Evolutionary conservation across 1,284 basidiomycete species (phyloP).

Genomic region (Sporisorium exsertum): DNA sequence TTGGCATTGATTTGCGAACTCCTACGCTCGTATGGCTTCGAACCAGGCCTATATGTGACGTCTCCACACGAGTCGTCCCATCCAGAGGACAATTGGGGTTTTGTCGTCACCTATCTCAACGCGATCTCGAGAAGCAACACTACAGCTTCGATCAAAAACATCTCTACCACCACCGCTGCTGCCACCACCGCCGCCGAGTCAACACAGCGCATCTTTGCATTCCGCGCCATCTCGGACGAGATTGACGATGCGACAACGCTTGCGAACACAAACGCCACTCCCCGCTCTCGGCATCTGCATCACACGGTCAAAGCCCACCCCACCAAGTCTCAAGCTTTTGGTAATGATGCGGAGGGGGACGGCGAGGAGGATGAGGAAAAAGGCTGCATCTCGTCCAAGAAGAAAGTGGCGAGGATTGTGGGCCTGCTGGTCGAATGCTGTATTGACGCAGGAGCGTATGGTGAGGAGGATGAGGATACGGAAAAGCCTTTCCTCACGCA

Average conservation of each 20-base stretch:
- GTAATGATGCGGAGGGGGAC: neutral
- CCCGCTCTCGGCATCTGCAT: conserved; percentile 33
- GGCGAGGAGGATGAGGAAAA: conserved; percentile 23
- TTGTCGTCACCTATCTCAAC: conserved; percentile 54
- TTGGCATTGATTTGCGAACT: neutral
- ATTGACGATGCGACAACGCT: conserved; percentile 10
- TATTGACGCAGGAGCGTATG: conserved; percentile 47
- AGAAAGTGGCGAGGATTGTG: conserved; percentile 89
- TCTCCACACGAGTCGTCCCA: conserved; percentile 58
- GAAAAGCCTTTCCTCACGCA: conserved; percentile 43
- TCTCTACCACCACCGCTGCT: conserved; percentile 27
- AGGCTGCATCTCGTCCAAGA: conserved; percentile 65
- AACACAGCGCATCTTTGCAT: conserved; percentile 47
- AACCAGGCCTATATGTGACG: conserved; percentile 53
- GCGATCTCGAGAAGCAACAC: conserved; percentile 46
- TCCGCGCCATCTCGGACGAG: conserved; percentile 61
- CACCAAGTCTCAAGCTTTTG: neutral
- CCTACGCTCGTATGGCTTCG: too few species aligned
- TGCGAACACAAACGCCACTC: neutral
- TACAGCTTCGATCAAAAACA: conserved; percentile 51
- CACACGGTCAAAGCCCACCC: conserved; percentile 20
- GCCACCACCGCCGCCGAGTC: conserved; percentile 10
- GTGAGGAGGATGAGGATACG: conserved; percentile 20
- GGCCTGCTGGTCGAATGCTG: conserved; percentile 79
- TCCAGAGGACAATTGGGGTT: conserved; percentile 63